Percentiles rank a stretch among this genome's conserved stretches.
Evolutionary conservation across 1,284 basidiomycete species (phyloP).

Genomic region (Singerocomus inundabilis): DNA sequence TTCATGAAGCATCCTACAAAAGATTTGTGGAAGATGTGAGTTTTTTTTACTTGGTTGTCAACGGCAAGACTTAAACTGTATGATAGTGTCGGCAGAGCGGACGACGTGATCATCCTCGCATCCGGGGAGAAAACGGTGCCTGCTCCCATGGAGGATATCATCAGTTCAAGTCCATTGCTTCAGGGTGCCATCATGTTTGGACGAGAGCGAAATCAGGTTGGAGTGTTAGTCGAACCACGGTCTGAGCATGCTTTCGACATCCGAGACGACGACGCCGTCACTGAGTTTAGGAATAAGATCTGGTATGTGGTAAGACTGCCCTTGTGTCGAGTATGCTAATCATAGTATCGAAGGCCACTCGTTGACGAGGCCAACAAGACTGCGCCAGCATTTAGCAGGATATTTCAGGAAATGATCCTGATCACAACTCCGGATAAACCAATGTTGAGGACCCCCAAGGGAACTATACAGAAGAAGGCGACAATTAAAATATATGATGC

Average conservation of each 20-base stretch:
- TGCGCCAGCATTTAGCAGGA: background rate
- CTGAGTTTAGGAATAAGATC: conserved; percentile 1
- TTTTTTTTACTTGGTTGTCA: too few relatives aligned
- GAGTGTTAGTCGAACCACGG: background rate
- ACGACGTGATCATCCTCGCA: background rate
- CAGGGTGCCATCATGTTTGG: background rate
- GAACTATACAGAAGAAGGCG: conserved; percentile 2
- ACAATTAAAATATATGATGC: conserved; percentile 1
- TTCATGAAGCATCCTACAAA: conserved; percentile 8
- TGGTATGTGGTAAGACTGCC: background rate
- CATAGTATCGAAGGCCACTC: too few relatives aligned
- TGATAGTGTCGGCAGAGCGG: background rate
- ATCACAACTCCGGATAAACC: conserved; percentile 2
- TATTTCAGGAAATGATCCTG: conserved; percentile 4
- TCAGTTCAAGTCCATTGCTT: background rate
- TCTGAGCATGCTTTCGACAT: background rate
- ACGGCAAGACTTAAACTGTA: background rate
- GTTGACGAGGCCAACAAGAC: conserved; percentile 5
- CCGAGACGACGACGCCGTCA: background rate
- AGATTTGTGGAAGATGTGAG: conserved; percentile 20
- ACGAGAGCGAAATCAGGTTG: background rate
- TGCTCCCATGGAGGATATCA: background rate
- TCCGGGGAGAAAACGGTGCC: background rate
- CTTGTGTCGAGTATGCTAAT: too few relatives aligned
- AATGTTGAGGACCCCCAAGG: conserved; percentile 1